These are phyloP conservation scores for Eutrema salsugineum DNA, from an alignment of 441 rosid species.

Conservation along the genomic window DNA sequence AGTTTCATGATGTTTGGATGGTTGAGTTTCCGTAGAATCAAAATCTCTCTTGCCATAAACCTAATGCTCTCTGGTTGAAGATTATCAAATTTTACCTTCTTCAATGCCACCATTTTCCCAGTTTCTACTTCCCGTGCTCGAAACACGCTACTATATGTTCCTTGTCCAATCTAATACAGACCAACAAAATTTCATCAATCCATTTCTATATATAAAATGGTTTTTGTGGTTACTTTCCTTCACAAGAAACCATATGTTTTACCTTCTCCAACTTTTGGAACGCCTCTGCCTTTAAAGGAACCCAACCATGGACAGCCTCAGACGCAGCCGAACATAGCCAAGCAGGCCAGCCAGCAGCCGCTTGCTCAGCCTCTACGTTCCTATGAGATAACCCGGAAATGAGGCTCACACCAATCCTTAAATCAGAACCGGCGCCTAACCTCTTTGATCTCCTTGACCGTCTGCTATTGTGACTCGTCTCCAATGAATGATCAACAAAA, in stretches of 20 bases:
- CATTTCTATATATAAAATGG: background rate
- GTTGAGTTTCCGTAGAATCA: conserved; percentile 79
- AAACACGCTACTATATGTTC: conserved; percentile 92
- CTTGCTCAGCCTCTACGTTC: conserved; percentile 57
- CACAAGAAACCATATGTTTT: conserved; percentile 14
- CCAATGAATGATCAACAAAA: conserved; percentile 30
- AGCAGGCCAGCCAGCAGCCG: conserved; percentile 90
- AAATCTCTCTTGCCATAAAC: conserved; percentile 90
- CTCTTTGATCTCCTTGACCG: conserved; percentile 40
- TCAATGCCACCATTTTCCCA: conserved; percentile 79
- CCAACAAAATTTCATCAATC: background rate
- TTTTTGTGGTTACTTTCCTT: background rate
- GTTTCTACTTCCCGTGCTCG: conserved; percentile 77
- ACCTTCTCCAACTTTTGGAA: conserved; percentile 93
- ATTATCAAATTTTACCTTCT: conserved; percentile 86
- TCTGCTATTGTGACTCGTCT: conserved; percentile 18
- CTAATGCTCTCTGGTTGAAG: conserved; percentile 86
- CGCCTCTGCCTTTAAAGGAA: conserved; percentile 72
- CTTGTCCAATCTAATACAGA: conserved; percentile 82
- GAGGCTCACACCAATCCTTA: conserved; percentile 35
- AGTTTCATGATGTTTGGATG: conserved; percentile 85
- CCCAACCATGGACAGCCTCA: conserved; percentile 84
- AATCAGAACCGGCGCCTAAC: conserved; percentile 30
- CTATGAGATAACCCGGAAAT: conserved; percentile 45
- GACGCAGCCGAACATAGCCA: conserved; percentile 78